Evolutionary conservation across 495 filamentous ascomycete species (phyloP).

Genomic region (Terfezia claveryi): DNA sequence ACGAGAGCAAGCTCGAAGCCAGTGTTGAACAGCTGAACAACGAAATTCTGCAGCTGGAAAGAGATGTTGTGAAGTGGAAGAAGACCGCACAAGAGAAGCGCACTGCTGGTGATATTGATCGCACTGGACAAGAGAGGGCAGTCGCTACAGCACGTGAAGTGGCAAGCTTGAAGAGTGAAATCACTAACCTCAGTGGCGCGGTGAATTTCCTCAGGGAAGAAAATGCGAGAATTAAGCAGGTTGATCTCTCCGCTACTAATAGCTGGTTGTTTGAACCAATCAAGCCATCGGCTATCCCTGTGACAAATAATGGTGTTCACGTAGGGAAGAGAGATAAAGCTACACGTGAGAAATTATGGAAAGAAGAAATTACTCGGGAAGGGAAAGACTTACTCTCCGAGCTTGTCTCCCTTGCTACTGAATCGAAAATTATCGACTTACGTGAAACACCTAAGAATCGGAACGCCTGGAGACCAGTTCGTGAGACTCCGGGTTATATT

Average conservation of each 20-base stretch:
- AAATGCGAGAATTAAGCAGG: constrained; percentile 40
- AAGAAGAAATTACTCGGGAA: constrained; percentile 39
- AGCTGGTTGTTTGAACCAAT: constrained; percentile 47
- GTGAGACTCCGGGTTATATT: constrained; percentile 33
- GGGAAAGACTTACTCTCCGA: constrained; percentile 47
- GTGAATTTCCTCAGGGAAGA: constrained; percentile 63
- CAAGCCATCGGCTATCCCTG: constrained; percentile 25
- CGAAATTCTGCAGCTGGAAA: constrained; percentile 20
- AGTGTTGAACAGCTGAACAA: constrained; percentile 23
- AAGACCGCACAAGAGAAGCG: constrained; percentile 46
- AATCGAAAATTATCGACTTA: constrained; percentile 37
- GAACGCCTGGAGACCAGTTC: constrained; percentile 37
- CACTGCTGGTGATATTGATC: constrained; percentile 28
- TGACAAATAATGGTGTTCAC: not conserved
- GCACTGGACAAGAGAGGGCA: constrained; percentile 32
- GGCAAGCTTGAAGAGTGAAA: constrained; percentile 46
- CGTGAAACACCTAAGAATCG: constrained; percentile 28
- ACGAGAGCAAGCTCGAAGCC: constrained; percentile 20
- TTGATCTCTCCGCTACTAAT: constrained; percentile 37
- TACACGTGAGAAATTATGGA: constrained; percentile 31
- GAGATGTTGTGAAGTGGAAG: constrained; percentile 46
- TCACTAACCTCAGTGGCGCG: constrained; percentile 46
- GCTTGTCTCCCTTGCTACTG: constrained; percentile 43
- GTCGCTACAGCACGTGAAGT: constrained; percentile 55
- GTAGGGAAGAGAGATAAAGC: constrained; percentile 5